Evolutionary conservation across 2,329 filamentous ascomycete species (phyloP), one percentile per base, ranked within the genome.

Genomic region (Orbilia javanica): DNA sequence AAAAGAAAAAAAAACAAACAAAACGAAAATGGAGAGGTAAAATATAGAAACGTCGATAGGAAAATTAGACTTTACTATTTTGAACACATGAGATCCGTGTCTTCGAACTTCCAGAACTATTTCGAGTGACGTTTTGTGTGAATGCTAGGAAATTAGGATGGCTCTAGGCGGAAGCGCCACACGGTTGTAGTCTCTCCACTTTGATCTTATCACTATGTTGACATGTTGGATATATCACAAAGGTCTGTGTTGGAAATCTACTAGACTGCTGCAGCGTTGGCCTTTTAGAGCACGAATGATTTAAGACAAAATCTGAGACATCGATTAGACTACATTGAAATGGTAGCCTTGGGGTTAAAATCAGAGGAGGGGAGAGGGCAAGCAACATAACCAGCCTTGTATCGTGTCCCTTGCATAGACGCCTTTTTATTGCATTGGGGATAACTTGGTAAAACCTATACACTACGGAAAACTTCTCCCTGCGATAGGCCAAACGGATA

Each of bases 161-260:
- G 57, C 34, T 69, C 64, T 76, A 76, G 53, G 72, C 53, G 71
- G 71, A 76, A 65, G 57, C 72, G 72, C 72, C 72, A 76, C 72
- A 4, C 55, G 42, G 55, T n/a, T 44, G n/a, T 22, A 6, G 65
- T 69, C 57, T 55, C 65, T 68, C 63, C 53, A 52, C 66, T 50
- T 50, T 70, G 22, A 60, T 13, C 31, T 60, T 60, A 60, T 60
- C 55, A 20, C 20, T 10, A 18, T 60, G 55, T 60, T 60, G 55
- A 20, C 31, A 29, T 55, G 50, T 55, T 55, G 50, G 27, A 27
- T 13, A 27, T 42, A 34, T 42, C 18, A 39, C 10, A 39, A 13
- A 39, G 36, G 36, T 39, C 36, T 39, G 36, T 39, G 36, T 39
- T 39, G 36, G 36, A n/a, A 34, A 50, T 25, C 25, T 50, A 20